These are phyloP conservation scores for Knoxia roxburghii DNA, from an alignment of 257 asterid genomes.

Conservation along the genomic window DNA sequence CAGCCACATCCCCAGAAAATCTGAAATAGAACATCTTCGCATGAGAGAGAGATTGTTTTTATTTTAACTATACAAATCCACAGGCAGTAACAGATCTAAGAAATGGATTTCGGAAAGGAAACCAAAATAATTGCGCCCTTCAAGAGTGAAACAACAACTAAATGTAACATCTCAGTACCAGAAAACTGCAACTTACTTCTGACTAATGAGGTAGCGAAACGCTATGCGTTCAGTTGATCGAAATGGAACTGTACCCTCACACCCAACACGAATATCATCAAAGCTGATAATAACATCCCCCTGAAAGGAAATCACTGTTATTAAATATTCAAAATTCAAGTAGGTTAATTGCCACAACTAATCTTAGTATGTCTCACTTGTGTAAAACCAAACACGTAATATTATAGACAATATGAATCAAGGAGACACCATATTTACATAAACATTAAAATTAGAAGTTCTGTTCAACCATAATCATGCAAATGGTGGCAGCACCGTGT, in stretches of 20 bases:
- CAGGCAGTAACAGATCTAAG: not conserved
- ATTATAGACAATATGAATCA: not conserved
- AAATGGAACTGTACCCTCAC: conserved; percentile 96
- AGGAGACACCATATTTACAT: not conserved
- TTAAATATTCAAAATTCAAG: not conserved
- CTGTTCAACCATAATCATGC: not conserved
- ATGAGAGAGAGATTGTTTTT: conserved; percentile 1
- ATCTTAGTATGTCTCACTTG: not conserved
- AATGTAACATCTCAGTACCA: not conserved
- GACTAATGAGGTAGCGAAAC: conserved; percentile 88
- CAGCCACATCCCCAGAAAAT: conserved; percentile 75
- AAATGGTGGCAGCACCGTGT: not conserved
- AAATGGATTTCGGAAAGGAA: not conserved
- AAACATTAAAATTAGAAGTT: not conserved
- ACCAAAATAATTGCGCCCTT: not conserved
- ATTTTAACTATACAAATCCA: not conserved
- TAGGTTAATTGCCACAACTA: not conserved
- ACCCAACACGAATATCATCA: conserved; percentile 74
- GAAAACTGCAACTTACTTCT: conserved; percentile 24
- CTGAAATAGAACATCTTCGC: conserved; percentile 31
- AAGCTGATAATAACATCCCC: conserved; percentile 96
- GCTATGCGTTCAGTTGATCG: conserved; percentile 92
- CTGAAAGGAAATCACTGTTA: conserved; percentile 36
- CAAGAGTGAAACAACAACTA: conserved; percentile 22
- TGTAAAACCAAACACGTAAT: not conserved